A percentile compares a stretch with the other conserved stretches of the same genome.
Conservation (phyloP, 805 yeast species). For the Ogataea sp. region DNA sequence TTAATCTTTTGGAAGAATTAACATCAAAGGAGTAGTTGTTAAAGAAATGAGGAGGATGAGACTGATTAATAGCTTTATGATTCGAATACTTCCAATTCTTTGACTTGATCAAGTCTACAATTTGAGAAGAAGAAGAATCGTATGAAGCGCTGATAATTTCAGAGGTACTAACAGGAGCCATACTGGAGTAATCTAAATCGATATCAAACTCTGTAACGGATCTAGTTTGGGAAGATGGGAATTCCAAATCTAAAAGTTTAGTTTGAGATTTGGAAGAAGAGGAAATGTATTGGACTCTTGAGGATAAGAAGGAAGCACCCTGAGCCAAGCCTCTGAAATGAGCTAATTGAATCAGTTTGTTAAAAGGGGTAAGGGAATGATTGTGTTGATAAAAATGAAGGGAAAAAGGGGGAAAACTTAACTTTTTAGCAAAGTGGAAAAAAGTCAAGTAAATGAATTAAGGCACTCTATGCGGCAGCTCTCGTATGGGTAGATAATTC, state of each 20-base stretch:
- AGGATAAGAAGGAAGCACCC: no score
- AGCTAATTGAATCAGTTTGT: slow-evolving; percentile 1
- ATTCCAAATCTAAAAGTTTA: no score
- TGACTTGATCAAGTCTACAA: neutral
- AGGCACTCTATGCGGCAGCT: slow-evolving; percentile 43
- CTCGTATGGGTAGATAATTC: slow-evolving; percentile 24
- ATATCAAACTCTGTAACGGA: no score
- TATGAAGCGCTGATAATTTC: no score
- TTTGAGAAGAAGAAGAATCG: neutral
- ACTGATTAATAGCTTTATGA: no score
- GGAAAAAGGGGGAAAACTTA: neutral
- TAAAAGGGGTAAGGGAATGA: no score
- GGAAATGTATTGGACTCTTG: neutral
- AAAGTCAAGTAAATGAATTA: neutral
- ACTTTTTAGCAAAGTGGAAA: neutral
- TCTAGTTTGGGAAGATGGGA: no score
- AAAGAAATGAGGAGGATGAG: no score
- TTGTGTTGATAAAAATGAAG: no score
- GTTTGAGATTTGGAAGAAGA: neutral
- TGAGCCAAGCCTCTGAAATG: no score
- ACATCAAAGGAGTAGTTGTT: no score
- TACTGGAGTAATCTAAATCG: no score
- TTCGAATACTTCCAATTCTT: neutral
- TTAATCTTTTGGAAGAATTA: slow-evolving; percentile 2
- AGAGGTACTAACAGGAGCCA: neutral